phyloP scores from a whole-genome alignment of 169 alveolate species.

The Eimeria maxima region DNA sequence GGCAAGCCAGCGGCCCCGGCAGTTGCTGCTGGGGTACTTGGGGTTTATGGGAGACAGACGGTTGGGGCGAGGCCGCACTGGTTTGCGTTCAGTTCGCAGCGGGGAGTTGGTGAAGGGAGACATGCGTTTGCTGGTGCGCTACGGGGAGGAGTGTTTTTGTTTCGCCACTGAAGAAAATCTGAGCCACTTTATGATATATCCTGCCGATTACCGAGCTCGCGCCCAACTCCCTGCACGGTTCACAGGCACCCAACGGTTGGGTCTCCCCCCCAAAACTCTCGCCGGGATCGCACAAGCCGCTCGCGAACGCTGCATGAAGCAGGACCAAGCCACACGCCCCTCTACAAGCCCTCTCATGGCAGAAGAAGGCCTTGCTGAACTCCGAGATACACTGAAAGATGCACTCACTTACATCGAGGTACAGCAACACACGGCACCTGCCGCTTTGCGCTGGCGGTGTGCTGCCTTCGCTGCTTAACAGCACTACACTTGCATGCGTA shows the following conservation, averaged over 20 bases:
- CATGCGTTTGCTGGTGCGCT: conserved; percentile 18
- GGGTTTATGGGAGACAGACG: neutral
- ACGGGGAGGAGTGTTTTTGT: conserved; percentile 39
- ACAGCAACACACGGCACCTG: neutral
- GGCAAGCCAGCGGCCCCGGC: conserved; percentile 50
- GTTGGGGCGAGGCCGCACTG: neutral
- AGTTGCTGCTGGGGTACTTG: conserved; percentile 10
- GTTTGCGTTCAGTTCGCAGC: conserved; percentile 18
- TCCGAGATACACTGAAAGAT: conserved; percentile 30
- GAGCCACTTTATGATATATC: conserved; percentile 13
- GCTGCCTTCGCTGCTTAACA: neutral
- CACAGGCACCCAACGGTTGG: conserved; percentile 44
- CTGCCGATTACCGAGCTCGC: conserved; percentile 9
- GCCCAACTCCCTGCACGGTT: conserved; percentile 57
- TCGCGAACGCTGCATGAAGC: conserved; percentile 41
- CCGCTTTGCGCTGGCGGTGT: neutral
- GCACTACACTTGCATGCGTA: neutral
- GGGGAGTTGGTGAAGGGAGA: conserved; percentile 53
- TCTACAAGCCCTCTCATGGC: neutral
- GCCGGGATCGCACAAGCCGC: conserved; percentile 53
- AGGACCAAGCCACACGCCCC: neutral
- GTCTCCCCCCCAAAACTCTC: conserved; percentile 34
- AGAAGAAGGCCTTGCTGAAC: conserved; percentile 72
- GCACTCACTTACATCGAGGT: conserved; percentile 71
- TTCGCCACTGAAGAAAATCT: conserved; percentile 12